Evolutionary conservation across 176 grass and related monocot genomes (phyloP), one percentile per base, ranked within the genome.

Genomic region (Bolboschoenus planiculmis): DNA sequence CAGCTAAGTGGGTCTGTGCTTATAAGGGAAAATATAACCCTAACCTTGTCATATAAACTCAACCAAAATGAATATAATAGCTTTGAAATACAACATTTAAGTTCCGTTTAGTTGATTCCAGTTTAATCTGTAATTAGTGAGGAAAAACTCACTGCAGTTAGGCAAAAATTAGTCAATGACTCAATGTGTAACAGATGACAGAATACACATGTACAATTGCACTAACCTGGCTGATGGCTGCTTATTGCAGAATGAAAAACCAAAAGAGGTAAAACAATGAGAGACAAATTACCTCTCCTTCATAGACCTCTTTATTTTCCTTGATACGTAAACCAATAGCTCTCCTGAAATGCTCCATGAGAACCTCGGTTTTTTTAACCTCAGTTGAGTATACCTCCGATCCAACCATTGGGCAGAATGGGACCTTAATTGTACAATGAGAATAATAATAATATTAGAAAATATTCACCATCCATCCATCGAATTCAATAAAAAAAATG

Each of bases 371-470:
- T 86, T 99, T 99, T 78, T 99, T 99, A 29, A 99, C 96, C 89
- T 99, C 96, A 40, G 92, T 86, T 40, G 96, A 99, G 62, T 99
- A 95, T 11, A 99, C 96, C 78, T 99, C 96, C 21, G 96, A 99
- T 85, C 96, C 96, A 73, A 99, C 96, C 96, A 99, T 99, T 50
- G 96, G 92, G 68, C 96, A 99, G 84, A 99, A 99, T 46, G 92
- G 92, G 36, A 99, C 96, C 96, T 99, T 66, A 7, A 78, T 64
- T 27, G 21, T 34, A 57, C 70, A 81, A 40, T 23, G 20, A 24
- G 2, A 61, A 60, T 7, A 59, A 31, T 31, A 75, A 29, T 30
- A 31, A 39, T 29, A 61, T 60, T n/a, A 60, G 34, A 20, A 60
- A 27, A 58, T 61, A 81, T 61, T 11, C 34, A 40, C 57, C 24